Evolutionary conservation across 768 basidiomycete genomes (phyloP).

Genomic region (Termitomyces titanicus): DNA sequence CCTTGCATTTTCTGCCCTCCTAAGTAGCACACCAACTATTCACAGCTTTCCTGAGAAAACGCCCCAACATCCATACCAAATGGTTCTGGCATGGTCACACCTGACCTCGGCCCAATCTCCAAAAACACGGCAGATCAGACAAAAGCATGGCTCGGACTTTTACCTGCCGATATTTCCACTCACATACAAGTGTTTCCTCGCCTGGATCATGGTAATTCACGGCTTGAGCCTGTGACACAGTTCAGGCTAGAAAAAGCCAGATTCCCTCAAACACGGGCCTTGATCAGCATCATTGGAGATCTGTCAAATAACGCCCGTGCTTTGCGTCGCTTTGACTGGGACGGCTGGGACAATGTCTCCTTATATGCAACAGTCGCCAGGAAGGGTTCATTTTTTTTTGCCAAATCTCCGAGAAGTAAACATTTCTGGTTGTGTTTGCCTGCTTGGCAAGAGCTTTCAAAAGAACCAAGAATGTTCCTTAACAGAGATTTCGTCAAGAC

Average conservation of each 20-base stretch:
- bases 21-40: neutral
- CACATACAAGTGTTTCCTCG: neutral
- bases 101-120: conserved; percentile 11
- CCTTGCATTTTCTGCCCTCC: neutral
- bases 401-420: neutral
- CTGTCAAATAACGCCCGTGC: neutral
- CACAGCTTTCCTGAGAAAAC: neutral
- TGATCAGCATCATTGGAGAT: neutral
- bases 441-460: neutral
- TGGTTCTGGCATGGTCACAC: conserved; percentile 12
- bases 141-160: conserved; percentile 15
- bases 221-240: conserved; percentile 1
- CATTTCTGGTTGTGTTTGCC: neutral
- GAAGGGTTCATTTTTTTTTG: neutral
- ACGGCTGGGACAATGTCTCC: neutral
- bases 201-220: conserved; percentile 9
- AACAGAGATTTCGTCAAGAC: too few relatives aligned
- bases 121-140: conserved; percentile 5
- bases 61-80: neutral
- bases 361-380: neutral
- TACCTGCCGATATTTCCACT: conserved; percentile 3
- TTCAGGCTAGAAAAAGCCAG: neutral
- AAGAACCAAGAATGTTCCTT: neutral
- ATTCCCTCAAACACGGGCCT: neutral
- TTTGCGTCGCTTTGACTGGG: neutral